A percentile compares a stretch with the other conserved stretches of the same genome.
Evolutionary conservation across 768 basidiomycete genomes (phyloP).

Genomic region (Naganishia kalamii): DNA sequence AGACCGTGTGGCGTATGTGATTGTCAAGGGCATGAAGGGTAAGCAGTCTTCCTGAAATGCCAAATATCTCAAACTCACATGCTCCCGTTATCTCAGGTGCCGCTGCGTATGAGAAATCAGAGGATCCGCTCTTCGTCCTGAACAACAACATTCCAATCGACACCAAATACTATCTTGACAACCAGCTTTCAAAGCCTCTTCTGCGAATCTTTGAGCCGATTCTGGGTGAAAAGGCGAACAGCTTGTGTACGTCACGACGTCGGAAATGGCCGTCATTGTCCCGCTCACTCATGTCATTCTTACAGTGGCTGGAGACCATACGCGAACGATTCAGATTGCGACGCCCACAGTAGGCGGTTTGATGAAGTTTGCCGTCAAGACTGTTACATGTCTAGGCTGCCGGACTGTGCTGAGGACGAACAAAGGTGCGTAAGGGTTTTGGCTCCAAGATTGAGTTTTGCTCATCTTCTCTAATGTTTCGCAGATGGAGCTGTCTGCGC

Average conservation of each 20-base stretch:
- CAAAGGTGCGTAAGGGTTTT: slow-evolving; percentile 57
- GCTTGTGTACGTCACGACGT: slow-evolving; percentile 57
- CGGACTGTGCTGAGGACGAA: slow-evolving; percentile 75
- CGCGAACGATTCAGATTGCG: slow-evolving; percentile 87
- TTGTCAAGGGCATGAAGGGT: slow-evolving; percentile 94
- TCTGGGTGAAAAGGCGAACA: slow-evolving; percentile 80
- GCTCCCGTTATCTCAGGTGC: slow-evolving; percentile 56
- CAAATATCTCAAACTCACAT: not conserved
- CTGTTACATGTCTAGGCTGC: slow-evolving; percentile 88
- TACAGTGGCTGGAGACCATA: slow-evolving; percentile 90
- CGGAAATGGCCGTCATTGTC: not conserved
- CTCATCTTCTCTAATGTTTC: not conserved
- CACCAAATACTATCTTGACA: slow-evolving; percentile 95
- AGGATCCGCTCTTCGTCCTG: slow-evolving; percentile 92
- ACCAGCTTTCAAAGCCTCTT: slow-evolving; percentile 92
- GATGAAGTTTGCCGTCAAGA: slow-evolving; percentile 98
- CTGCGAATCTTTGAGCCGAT: slow-evolving; percentile 98
- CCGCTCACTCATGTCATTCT: slow-evolving; percentile 2
- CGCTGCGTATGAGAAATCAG: slow-evolving; percentile 96
- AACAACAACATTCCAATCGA: slow-evolving; percentile 98
- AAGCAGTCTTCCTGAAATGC: slow-evolving; percentile 8
- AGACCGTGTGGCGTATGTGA: slow-evolving; percentile 98
- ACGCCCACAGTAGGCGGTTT: slow-evolving; percentile 93
- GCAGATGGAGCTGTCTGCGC: slow-evolving; percentile 88
- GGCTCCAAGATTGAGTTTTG: not conserved